Base-by-base conservation (phyloP, 257 asterid species). In the Solanum gracilifrons region DNA sequence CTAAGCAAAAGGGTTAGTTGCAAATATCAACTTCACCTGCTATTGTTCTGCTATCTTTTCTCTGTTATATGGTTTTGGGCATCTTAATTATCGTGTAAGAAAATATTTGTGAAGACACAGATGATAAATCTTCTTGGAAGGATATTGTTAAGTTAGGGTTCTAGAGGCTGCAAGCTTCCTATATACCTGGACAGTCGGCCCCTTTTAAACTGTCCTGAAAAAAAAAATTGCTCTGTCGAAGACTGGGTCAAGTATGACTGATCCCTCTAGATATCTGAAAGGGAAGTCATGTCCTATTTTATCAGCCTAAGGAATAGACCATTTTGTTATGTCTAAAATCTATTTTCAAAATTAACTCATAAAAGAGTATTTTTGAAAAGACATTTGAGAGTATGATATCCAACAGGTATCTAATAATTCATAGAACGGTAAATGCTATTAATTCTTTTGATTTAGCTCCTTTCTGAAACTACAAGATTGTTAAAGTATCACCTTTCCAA, bases 1-100 rank as follows among this genome's bases (percentile, higher is more conserved):
- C 77, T 51, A 60, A 88, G 80, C 82, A 58, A 43, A 27, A 33
- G 35, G 93, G 98, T 94, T 91, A 89, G 95, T 88, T 75, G 60
- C 72, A 35, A 33, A 64, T 88, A 39, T 33, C 58, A 27, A 84
- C 29, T 86, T 87, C 58, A 84, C 12, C 83, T 35, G 84, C 71
- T 73, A 41, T 35, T 72, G 43, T 35, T n/a, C 46, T 83, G 46
- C 84, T 27, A 84, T 46, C 21, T 32, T 33, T 48, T 80, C 82
- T 89, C 60, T 12, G 20, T 18, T 64, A 71, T 74, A 29, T 35
- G 46, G 37, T 46, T 41, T 33, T 79, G 32, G 29, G 82, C 68
- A 73, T 32, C 85, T 35, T 60, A 82, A 66, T 60, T 43, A 51
- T 36, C 37, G 13, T 88, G 41, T 75, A 35, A 39, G 68, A 79